A percentile compares a stretch with the other conserved stretches of the same genome.
Conservation (phyloP, 768 basidiomycete genomes). For the Exsudoporus frostii region DNA sequence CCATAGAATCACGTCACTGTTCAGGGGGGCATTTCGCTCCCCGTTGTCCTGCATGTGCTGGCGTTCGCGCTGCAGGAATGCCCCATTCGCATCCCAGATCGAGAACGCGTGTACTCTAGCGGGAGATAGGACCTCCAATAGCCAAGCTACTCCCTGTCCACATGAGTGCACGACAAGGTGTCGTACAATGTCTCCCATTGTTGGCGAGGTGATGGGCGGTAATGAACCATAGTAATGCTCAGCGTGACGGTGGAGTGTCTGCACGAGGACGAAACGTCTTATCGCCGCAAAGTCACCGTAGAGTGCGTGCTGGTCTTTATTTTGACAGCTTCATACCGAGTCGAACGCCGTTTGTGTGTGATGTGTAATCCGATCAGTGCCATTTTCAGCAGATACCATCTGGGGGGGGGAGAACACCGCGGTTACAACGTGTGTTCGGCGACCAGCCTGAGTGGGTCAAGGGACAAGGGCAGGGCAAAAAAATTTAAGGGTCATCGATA, state of each 20-base stretch:
- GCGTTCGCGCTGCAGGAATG: constrained; percentile 2
- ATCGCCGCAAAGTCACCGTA: constrained; percentile 5
- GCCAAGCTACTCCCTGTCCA: not conserved
- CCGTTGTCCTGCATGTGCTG: constrained; percentile 3
- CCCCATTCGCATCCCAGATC: constrained; percentile 10
- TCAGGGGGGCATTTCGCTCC: not conserved
- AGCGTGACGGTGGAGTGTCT: not conserved
- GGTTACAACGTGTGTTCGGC: constrained; percentile 5
- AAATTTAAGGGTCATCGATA: not conserved
- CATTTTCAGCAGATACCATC: not conserved
- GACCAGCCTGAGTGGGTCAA: not conserved
- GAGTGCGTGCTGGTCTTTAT: not conserved
- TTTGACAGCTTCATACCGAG: not conserved
- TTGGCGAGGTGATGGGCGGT: constrained; percentile 12
- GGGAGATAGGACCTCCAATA: not conserved
- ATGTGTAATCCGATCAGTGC: not conserved
- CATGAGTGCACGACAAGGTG: not conserved
- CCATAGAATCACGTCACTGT: not conserved
- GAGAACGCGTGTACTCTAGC: constrained; percentile 1
- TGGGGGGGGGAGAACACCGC: not conserved
- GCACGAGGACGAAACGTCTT: not conserved
- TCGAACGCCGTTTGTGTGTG: constrained; percentile 5
- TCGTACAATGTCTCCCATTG: constrained; percentile 12
- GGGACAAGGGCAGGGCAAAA: not conserved
- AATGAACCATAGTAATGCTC: constrained; percentile 15